These are phyloP conservation scores for Exidia glandulosa DNA, from an alignment of 768 basidiomycete genomes.

Conservation along the genomic window DNA sequence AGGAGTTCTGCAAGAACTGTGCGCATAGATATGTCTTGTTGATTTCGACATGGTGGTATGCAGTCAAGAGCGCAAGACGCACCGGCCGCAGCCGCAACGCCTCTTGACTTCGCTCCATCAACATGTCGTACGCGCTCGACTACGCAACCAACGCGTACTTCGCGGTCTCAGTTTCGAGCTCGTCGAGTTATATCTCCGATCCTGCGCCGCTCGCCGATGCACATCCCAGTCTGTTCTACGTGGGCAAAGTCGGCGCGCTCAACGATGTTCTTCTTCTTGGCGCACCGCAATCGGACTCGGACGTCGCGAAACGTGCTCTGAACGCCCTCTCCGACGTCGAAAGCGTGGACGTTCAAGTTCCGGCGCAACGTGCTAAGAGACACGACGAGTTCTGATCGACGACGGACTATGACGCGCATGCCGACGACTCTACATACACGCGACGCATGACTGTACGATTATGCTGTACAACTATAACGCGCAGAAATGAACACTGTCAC, in stretches of 20 bases:
- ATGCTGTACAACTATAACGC: too few species aligned
- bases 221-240: constrained; percentile 25
- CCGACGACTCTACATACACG: background rate
- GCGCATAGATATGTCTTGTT: too few species aligned
- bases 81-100: too few species aligned
- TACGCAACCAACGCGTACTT: constrained; percentile 31
- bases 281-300: constrained; percentile 31
- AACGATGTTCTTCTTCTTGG: constrained; percentile 35
- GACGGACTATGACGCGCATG: background rate
- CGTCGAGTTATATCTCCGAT: constrained; percentile 20
- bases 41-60: too few species aligned
- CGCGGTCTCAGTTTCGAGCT: constrained; percentile 28
- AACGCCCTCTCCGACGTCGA: constrained; percentile 20
- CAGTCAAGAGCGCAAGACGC: too few species aligned
- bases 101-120: too few species aligned
- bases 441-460: background rate
- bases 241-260: constrained; percentile 32
- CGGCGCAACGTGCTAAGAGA: background rate
- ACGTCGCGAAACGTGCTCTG: constrained; percentile 20
- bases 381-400: background rate
- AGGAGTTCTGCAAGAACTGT: too few species aligned
- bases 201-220: constrained; percentile 22
- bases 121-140: constrained; percentile 17
- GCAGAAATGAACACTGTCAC: too few species aligned
- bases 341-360: constrained; percentile 28